A percentile compares a stretch with the other conserved stretches of the same genome.
Conservation (phyloP, 805 yeast genomes). For the Candida parachauliodes region DNA sequence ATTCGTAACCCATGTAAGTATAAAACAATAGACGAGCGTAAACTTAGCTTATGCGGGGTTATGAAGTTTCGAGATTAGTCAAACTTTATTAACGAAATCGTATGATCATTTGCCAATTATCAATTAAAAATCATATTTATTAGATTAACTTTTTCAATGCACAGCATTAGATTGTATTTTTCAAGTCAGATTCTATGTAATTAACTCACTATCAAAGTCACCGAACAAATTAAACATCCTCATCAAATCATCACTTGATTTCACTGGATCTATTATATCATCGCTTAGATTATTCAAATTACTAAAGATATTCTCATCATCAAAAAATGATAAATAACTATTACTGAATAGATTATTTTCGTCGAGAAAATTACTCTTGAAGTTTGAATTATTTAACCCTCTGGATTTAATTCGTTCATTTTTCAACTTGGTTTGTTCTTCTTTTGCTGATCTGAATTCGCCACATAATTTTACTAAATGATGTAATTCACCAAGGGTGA, state of each 20-base stretch:
- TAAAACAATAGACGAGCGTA: too few relatives aligned
- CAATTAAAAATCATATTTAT: too few relatives aligned
- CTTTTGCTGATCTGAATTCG: slow-evolving; percentile 36
- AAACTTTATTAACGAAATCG: too few relatives aligned
- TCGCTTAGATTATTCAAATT: slow-evolving; percentile 12
- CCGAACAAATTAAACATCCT: slow-evolving; percentile 35
- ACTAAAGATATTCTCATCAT: slow-evolving; percentile 8
- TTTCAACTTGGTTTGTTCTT: slow-evolving; percentile 15
- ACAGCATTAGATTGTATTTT: too few relatives aligned
- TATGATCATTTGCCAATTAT: too few relatives aligned
- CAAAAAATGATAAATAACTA: slow-evolving; percentile 5
- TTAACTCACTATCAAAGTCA: slow-evolving; percentile 22
- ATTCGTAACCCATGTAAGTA: too few relatives aligned
- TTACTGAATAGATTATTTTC: background rate
- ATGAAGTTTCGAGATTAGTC: too few relatives aligned
- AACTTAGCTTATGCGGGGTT: too few relatives aligned
- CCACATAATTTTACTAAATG: slow-evolving; percentile 35
- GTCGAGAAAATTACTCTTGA: background rate
- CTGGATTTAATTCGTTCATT: slow-evolving; percentile 9
- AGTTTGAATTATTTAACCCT: background rate
- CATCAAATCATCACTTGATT: slow-evolving; percentile 30
- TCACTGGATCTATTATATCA: slow-evolving; percentile 9
- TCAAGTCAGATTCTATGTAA: too few relatives aligned
- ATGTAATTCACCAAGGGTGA: slow-evolving; percentile 32
- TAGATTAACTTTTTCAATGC: too few relatives aligned